Evolutionary conservation across 805 yeast genomes (phyloP).

Genomic region (Saccharomycopsis synnaedendra): DNA sequence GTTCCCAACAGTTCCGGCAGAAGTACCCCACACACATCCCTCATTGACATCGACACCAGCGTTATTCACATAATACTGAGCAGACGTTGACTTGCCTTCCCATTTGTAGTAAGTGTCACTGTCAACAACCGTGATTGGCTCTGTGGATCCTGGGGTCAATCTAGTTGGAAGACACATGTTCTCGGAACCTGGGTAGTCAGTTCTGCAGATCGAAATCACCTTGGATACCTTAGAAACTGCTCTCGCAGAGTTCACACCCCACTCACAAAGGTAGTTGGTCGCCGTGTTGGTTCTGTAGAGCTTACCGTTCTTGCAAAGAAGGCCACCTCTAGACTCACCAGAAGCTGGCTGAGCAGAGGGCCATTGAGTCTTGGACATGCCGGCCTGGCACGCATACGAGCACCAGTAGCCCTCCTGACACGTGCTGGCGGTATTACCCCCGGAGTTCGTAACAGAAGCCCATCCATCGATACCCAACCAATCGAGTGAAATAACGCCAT

Average conservation of each 20-base stretch:
- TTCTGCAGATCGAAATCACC: slow-evolving; percentile 58
- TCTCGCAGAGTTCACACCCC: slow-evolving; percentile 46
- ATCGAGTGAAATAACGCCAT: slow-evolving; percentile 72
- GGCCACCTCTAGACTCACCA: slow-evolving; percentile 67
- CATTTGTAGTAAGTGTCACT: slow-evolving; percentile 47
- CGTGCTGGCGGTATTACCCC: slow-evolving; percentile 53
- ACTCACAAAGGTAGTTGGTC: slow-evolving; percentile 46
- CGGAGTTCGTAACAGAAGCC: slow-evolving; percentile 53
- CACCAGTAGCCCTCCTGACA: slow-evolving; percentile 64
- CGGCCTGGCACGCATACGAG: slow-evolving; percentile 69
- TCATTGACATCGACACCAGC: slow-evolving; percentile 60
- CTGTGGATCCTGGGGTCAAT: slow-evolving; percentile 39
- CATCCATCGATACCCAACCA: slow-evolving; percentile 73
- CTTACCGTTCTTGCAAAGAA: slow-evolving; percentile 49
- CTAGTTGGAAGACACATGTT: slow-evolving; percentile 68
- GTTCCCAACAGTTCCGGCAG: slow-evolving; percentile 54
- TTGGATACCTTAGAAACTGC: slow-evolving; percentile 39
- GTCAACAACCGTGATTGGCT: slow-evolving; percentile 49
- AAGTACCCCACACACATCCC: slow-evolving; percentile 63
- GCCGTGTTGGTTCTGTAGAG: slow-evolving; percentile 49
- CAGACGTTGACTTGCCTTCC: slow-evolving; percentile 53
- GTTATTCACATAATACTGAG: slow-evolving; percentile 66
- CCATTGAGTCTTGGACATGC: slow-evolving; percentile 79
- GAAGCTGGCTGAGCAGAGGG: slow-evolving; percentile 53
- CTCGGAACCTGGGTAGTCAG: slow-evolving; percentile 77